Percentiles rank a stretch among this genome's conserved stretches.
Conservation (phyloP, 1,284 basidiomycete genomes). For the Trametes sp. region DNA sequence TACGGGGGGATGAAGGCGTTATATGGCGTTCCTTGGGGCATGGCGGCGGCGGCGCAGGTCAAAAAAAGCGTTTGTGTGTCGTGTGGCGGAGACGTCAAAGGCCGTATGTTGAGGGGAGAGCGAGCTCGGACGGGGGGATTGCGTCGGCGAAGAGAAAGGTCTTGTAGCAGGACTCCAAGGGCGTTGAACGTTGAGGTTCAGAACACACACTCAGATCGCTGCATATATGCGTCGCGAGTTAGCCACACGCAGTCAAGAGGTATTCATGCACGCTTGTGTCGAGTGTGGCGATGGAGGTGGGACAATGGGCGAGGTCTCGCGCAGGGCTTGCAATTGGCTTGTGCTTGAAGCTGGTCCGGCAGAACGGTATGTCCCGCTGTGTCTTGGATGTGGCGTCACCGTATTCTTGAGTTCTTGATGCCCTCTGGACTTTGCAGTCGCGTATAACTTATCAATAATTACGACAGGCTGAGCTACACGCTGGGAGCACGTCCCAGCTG, state of each 20-base stretch:
- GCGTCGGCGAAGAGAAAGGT: not conserved
- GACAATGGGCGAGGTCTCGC: not conserved
- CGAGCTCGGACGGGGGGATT: not conserved
- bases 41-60: slow-evolving; percentile 37
- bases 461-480: not conserved
- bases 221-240: slow-evolving; percentile 2
- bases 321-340: not conserved
- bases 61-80: not conserved
- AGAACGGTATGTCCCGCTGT: slow-evolving; percentile 6
- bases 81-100: not conserved
- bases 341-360: slow-evolving; percentile 2
- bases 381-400: slow-evolving; percentile 8
- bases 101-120: not conserved
- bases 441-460: slow-evolving; percentile 7
- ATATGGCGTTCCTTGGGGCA: slow-evolving; percentile 78
- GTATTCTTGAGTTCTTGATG: not conserved
- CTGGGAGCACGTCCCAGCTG: not conserved
- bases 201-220: not conserved
- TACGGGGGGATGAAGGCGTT: slow-evolving; percentile 73
- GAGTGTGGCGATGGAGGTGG: not conserved
- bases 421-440: not conserved
- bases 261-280: not conserved
- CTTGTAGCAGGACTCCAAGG: not conserved
- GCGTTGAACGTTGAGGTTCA: not conserved
- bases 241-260: not conserved